A percentile compares a stretch with the other conserved stretches of the same genome.
phyloP scores from a whole-genome alignment of 164 flowering plant genomes.

The Paratinospora sagittata region DNA sequence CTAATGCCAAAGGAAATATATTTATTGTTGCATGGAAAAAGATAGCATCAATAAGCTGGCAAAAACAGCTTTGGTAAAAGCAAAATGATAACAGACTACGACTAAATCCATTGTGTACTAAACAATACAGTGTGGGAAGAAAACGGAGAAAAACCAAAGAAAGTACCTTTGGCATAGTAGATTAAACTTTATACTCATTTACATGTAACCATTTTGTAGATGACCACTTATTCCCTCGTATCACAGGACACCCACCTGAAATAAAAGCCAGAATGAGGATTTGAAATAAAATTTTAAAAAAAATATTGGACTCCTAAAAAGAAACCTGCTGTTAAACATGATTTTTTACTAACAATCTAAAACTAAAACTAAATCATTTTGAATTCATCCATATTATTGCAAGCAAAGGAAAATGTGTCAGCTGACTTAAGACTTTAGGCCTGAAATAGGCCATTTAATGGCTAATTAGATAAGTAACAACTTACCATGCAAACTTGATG shows the following conservation, averaged over 20 bases:
- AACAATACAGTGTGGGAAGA: background rate
- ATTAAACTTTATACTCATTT: conserved; percentile 56
- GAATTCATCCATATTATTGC: background rate
- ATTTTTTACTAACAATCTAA: background rate
- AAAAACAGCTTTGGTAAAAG: too few relatives aligned
- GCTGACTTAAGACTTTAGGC: background rate
- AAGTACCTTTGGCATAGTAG: conserved; percentile 3
- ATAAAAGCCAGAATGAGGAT: conserved; percentile 6
- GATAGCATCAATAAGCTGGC: too few relatives aligned
- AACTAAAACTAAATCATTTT: background rate
- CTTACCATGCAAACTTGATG: conserved; percentile 88
- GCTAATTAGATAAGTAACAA: background rate
- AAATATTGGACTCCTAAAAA: background rate
- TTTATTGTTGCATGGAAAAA: too few relatives aligned
- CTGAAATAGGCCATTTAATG: background rate
- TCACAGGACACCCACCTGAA: conserved; percentile 91
- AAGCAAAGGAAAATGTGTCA: background rate
- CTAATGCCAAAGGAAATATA: too few relatives aligned
- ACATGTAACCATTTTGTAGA: conserved; percentile 92
- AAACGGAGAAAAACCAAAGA: background rate
- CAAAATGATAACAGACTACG: too few relatives aligned
- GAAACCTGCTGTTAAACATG: background rate
- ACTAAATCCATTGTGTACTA: background rate
- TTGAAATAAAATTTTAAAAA: background rate
- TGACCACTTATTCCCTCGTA: conserved; percentile 93